Conservation (phyloP, 2,329 filamentous ascomycete genomes). For the Phialophora macrospora region DNA sequence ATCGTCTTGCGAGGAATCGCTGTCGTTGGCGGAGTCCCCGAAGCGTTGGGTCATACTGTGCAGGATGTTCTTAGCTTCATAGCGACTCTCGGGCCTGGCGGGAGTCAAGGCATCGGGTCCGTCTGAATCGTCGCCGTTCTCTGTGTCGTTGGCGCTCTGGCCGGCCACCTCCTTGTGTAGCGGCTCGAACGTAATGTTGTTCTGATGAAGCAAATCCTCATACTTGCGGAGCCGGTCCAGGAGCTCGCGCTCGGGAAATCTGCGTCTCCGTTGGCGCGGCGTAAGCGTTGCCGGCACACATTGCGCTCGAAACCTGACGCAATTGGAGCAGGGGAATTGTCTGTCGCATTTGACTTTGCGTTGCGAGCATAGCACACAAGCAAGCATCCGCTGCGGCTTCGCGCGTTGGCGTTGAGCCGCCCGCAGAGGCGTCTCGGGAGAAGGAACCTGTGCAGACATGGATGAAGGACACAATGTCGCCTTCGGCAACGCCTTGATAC, state of each 20-base stretch:
- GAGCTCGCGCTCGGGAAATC: constrained; percentile 71
- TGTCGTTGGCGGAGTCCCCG: constrained; percentile 41
- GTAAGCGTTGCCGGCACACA: constrained; percentile 55
- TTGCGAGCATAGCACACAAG: constrained; percentile 61
- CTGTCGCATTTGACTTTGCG: constrained; percentile 19
- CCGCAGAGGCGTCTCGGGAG: neutral
- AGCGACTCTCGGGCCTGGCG: constrained; percentile 40
- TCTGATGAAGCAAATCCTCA: constrained; percentile 67
- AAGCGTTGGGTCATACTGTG: constrained; percentile 50
- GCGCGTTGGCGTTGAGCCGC: neutral
- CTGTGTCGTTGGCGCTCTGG: constrained; percentile 34
- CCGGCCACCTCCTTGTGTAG: constrained; percentile 52
- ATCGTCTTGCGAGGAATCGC: constrained; percentile 44
- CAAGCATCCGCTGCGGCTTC: constrained; percentile 45
- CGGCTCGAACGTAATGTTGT: constrained; percentile 71
- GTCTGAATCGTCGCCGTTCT: constrained; percentile 37
- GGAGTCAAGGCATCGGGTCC: constrained; percentile 37
- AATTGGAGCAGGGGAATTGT: constrained; percentile 13
- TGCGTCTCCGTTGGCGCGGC: constrained; percentile 63
- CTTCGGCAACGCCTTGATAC: neutral
- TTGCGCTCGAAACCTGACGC: constrained; percentile 60
- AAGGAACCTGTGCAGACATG: neutral
- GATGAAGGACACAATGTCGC: neutral
- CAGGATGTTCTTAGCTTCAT: constrained; percentile 52
- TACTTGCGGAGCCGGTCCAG: constrained; percentile 72